Conservation (phyloP, 2,329 filamentous ascomycete genomes). For the Trichoderma sp. region DNA sequence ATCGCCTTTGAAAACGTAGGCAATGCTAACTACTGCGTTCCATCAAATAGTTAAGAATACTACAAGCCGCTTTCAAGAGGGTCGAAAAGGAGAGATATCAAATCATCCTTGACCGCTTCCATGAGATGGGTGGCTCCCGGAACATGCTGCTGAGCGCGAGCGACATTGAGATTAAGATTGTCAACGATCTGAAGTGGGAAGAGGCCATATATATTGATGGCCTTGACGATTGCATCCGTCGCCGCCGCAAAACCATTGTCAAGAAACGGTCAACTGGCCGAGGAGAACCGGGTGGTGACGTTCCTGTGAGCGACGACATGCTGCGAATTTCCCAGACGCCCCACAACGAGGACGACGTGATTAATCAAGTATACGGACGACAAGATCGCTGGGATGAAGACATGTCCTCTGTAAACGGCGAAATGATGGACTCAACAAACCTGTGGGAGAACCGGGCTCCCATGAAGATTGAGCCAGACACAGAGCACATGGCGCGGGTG, state of each 20-base stretch:
- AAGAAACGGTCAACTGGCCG: conserved; percentile 30
- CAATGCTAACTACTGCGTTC: neutral
- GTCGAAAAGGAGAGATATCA: conserved; percentile 46
- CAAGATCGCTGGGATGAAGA: conserved; percentile 31
- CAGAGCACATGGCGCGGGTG: conserved; percentile 24
- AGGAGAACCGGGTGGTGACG: conserved; percentile 27
- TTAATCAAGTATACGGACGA: conserved; percentile 33
- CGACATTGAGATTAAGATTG: conserved; percentile 51
- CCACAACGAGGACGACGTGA: conserved; percentile 36
- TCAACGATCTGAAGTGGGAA: conserved; percentile 42
- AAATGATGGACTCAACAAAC: conserved; percentile 30
- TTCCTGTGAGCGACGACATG: conserved; percentile 42
- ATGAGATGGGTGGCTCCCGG: conserved; percentile 49
- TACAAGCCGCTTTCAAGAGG: conserved; percentile 40
- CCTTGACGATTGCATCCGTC: conserved; percentile 37
- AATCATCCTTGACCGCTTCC: conserved; percentile 44
- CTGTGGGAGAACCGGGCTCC: conserved; percentile 31
- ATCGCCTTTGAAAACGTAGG: neutral
- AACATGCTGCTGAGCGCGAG: conserved; percentile 49
- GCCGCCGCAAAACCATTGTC: conserved; percentile 41
- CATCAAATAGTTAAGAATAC: conserved; percentile 37
- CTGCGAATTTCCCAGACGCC: conserved; percentile 36
- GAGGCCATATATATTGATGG: conserved; percentile 42
- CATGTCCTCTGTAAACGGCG: conserved; percentile 24
- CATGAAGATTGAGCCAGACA: conserved; percentile 31